A percentile compares a stretch with the other conserved stretches of the same genome.
Conservation (phyloP, 140 eudicot species). For the Cichorium intybus region DNA sequence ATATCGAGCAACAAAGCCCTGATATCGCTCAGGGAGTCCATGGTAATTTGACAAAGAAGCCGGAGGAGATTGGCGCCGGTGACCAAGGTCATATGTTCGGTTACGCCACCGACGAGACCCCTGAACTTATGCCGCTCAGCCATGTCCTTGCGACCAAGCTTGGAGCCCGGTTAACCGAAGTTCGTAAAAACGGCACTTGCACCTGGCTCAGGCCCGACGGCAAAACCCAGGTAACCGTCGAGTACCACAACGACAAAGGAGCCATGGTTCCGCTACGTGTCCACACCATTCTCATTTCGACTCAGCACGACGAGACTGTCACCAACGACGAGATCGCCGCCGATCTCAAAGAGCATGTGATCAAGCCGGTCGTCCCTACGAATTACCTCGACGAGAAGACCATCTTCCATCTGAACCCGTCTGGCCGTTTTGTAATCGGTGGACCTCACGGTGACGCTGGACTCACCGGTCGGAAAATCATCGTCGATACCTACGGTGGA, state of each 20-base stretch:
- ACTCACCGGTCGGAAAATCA: slow-evolving; percentile 23
- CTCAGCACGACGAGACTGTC: slow-evolving; percentile 23
- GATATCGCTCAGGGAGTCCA: slow-evolving; percentile 28
- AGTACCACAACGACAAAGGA: slow-evolving; percentile 25
- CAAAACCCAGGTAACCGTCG: slow-evolving; percentile 25
- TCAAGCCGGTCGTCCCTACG: slow-evolving; percentile 15
- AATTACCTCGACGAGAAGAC: slow-evolving; percentile 26
- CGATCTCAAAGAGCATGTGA: slow-evolving; percentile 22
- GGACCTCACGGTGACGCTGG: slow-evolving; percentile 29
- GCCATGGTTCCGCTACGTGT: slow-evolving; percentile 28
- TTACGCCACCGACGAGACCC: slow-evolving; percentile 26
- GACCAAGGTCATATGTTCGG: slow-evolving; percentile 33
- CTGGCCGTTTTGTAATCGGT: slow-evolving; percentile 27
- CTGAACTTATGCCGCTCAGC: slow-evolving; percentile 27
- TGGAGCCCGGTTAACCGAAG: slow-evolving; percentile 17
- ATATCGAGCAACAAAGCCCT: slow-evolving; percentile 27
- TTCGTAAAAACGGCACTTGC: slow-evolving; percentile 20
- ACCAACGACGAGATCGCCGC: slow-evolving; percentile 25
- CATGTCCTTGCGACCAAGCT: slow-evolving; percentile 25
- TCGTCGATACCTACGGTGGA: too few relatives aligned
- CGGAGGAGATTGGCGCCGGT: slow-evolving; percentile 27
- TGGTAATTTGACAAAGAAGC: slow-evolving; percentile 21
- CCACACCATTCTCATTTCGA: slow-evolving; percentile 20
- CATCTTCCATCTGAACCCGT: slow-evolving; percentile 20
- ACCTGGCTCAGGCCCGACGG: slow-evolving; percentile 29